Percentiles rank a stretch among this genome's conserved stretches.
These are phyloP conservation scores for Galerina sulciceps DNA, from an alignment of 768 basidiomycete species.

Conservation along the genomic window DNA sequence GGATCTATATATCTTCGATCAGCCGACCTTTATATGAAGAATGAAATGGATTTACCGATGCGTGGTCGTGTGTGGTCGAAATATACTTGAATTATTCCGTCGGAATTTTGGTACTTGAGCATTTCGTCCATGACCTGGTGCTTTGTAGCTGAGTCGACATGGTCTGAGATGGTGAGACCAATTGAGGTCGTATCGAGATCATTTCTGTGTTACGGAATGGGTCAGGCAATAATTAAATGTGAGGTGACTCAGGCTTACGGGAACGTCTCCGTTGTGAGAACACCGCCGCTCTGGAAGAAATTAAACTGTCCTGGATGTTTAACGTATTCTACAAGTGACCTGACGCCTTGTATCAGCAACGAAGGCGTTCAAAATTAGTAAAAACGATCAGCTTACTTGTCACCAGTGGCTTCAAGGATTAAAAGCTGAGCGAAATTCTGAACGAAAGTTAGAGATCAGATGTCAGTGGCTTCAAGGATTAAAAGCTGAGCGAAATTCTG, in stretches of 20 bases:
- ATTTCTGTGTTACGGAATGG: background rate
- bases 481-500: slow-evolving; percentile 67
- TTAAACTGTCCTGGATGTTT: slow-evolving; percentile 53
- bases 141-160: slow-evolving; percentile 31
- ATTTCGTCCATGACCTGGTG: slow-evolving; percentile 60
- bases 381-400: slow-evolving; percentile 35
- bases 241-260: background rate
- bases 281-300: slow-evolving; percentile 50
- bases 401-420: slow-evolving; percentile 54
- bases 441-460: no score
- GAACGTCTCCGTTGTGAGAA: background rate
- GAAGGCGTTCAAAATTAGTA: background rate
- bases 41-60: background rate
- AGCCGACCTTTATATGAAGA: background rate
- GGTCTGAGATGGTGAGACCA: slow-evolving; percentile 46
- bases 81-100: slow-evolving; percentile 59
- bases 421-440: slow-evolving; percentile 67
- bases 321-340: slow-evolving; percentile 47
- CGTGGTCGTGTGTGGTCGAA: slow-evolving; percentile 27
- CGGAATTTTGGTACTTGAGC: slow-evolving; percentile 49
- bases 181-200: slow-evolving; percentile 66
- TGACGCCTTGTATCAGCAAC: slow-evolving; percentile 19
- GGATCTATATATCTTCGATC: slow-evolving; percentile 2
- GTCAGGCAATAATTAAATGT: background rate
- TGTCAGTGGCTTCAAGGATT: slow-evolving; percentile 56